Percentiles rank a stretch among this genome's conserved stretches.
Conservation (phyloP, 768 basidiomycete species). For the Leccinum ochraceum region DNA sequence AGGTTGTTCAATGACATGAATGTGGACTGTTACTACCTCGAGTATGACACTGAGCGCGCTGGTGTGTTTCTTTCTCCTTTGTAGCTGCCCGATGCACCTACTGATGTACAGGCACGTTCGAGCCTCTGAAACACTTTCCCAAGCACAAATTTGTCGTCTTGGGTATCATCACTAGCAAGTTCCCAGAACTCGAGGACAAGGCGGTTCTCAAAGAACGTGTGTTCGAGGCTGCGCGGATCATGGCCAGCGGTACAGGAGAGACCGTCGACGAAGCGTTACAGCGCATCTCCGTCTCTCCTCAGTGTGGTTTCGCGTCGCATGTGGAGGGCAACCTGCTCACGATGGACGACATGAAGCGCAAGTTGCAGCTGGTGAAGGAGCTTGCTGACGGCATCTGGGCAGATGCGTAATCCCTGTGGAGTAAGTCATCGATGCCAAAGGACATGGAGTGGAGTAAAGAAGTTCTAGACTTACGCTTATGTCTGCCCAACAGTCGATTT, state of each 20-base stretch:
- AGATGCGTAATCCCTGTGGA: background rate
- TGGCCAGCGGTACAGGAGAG: background rate
- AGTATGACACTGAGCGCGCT: conserved; percentile 49
- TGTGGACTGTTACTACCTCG: conserved; percentile 47
- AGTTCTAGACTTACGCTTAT: background rate
- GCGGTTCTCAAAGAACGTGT: background rate
- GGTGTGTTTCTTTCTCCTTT: conserved; percentile 25
- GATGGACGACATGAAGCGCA: background rate
- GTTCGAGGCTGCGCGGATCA: background rate
- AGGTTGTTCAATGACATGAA: conserved; percentile 47
- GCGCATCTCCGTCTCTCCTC: background rate
- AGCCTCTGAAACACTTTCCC: conserved; percentile 34
- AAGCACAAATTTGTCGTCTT: conserved; percentile 42
- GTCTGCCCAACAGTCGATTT: background rate
- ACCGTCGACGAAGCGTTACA: background rate
- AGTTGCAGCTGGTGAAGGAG: background rate
- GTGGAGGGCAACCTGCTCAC: background rate
- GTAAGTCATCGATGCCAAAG: background rate
- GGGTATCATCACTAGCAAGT: conserved; percentile 46
- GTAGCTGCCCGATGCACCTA: background rate
- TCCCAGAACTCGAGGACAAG: conserved; percentile 44
- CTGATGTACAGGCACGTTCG: conserved; percentile 28
- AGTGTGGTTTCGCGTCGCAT: background rate
- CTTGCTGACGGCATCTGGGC: background rate
- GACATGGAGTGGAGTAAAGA: background rate